These are phyloP conservation scores for Lipomyces japonicus DNA, from an alignment of 805 yeast genomes.

Conservation along the genomic window DNA sequence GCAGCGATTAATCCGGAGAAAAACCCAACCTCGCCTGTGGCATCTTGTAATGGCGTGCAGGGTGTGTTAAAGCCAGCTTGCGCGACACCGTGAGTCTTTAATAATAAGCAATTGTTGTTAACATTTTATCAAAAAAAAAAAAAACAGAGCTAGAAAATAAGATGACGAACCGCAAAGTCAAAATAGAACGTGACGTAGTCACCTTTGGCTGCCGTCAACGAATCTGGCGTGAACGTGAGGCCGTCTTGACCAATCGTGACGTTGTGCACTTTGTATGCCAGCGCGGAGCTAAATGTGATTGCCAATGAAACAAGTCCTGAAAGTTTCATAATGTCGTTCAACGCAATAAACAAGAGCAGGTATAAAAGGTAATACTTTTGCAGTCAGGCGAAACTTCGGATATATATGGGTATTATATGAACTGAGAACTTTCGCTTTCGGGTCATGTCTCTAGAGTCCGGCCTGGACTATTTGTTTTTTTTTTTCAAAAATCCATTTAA, in stretches of 20 bases:
- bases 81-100: slow-evolving; percentile 29
- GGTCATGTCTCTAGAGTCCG: too few relatives aligned
- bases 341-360: not conserved
- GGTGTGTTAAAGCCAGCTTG: slow-evolving; percentile 29
- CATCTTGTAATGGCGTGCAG: slow-evolving; percentile 17
- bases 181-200: slow-evolving; percentile 28
- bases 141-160: not conserved
- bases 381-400: too few relatives aligned
- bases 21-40: slow-evolving; percentile 17
- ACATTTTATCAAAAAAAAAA: not conserved
- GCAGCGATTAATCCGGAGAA: slow-evolving; percentile 28
- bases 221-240: slow-evolving; percentile 22
- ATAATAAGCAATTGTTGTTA: not conserved
- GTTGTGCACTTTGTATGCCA: slow-evolving; percentile 16
- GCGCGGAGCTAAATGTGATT: not conserved
- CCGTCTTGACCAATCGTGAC: slow-evolving; percentile 17
- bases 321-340: not conserved
- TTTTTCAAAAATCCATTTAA: too few relatives aligned
- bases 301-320: not conserved
- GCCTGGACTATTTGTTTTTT: too few relatives aligned
- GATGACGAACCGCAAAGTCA: not conserved
- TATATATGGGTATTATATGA: too few relatives aligned
- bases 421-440: too few relatives aligned
- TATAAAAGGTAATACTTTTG: too few relatives aligned
- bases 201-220: slow-evolving; percentile 28